A percentile compares a stretch with the other conserved stretches of the same genome.
phyloP scores from a whole-genome alignment of 345 rosid species.

The Eucalyptus erythrocorys region DNA sequence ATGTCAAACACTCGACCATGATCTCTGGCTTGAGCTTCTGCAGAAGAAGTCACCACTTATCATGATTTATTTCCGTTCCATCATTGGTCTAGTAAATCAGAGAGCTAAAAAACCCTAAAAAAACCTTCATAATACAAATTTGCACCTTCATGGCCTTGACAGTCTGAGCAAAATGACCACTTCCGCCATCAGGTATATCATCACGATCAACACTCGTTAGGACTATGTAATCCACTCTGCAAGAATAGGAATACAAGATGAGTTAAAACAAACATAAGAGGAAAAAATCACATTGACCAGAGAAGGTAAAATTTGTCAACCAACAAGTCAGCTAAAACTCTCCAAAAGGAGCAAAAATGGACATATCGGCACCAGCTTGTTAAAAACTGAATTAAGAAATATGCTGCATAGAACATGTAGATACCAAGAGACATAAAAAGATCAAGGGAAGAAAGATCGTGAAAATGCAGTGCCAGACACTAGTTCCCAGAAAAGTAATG shows the following conservation, averaged over 20 bases:
- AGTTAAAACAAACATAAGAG: background rate
- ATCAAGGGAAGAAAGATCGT: background rate
- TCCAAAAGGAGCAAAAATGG: background rate
- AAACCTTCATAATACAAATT: background rate
- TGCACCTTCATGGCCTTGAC: constrained; percentile 85
- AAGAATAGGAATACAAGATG: background rate
- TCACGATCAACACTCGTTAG: constrained; percentile 97
- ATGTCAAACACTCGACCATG: constrained; percentile 95
- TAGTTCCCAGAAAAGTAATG: background rate
- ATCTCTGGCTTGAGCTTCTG: constrained; percentile 85
- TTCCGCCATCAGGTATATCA: constrained; percentile 96
- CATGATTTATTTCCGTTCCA: background rate
- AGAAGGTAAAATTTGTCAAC: background rate
- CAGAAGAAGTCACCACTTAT: background rate
- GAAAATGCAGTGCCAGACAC: background rate
- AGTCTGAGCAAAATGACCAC: constrained; percentile 95
- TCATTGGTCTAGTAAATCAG: background rate
- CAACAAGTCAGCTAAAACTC: background rate
- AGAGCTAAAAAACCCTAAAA: background rate
- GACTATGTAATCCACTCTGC: constrained; percentile 95
- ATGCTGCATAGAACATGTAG: background rate
- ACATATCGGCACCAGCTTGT: background rate
- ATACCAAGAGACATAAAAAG: background rate
- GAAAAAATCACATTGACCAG: background rate
- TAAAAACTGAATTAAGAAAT: background rate